A percentile compares a stretch with the other conserved stretches of the same genome.
phyloP scores from a whole-genome alignment of 345 rosid genomes.

The Eutrema yunnanense region DNA sequence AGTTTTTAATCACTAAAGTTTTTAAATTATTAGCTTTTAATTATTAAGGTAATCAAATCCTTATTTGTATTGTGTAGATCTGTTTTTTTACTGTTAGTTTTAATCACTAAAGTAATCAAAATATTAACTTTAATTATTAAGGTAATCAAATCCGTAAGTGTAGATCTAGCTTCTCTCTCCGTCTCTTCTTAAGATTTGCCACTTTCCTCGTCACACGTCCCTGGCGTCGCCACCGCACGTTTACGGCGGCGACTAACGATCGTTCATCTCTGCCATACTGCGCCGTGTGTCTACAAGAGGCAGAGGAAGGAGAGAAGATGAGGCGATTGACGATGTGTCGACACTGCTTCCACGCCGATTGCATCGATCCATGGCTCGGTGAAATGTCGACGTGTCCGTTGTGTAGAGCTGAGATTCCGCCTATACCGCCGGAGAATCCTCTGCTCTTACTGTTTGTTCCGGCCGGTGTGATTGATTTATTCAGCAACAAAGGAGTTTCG shows the following conservation, averaged over 20 bases:
- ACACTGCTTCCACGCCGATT: slow-evolving; percentile 46
- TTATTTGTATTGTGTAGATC: no score
- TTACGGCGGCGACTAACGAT: background rate
- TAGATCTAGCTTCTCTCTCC: background rate
- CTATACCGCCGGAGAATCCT: slow-evolving; percentile 6
- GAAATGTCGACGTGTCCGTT: slow-evolving; percentile 36
- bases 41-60: no score
- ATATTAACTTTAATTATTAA: no score
- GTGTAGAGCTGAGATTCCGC: slow-evolving; percentile 30
- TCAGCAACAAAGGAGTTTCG: background rate
- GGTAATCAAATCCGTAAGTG: no score
- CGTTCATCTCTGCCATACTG: slow-evolving; percentile 9
- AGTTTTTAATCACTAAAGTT: no score
- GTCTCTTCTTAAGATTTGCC: slow-evolving; percentile 2
- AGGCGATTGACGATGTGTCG: slow-evolving; percentile 31
- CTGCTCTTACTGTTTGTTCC: slow-evolving; percentile 15
- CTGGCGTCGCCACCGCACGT: slow-evolving; percentile 23
- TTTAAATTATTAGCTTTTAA: no score
- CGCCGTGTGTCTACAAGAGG: slow-evolving; percentile 33
- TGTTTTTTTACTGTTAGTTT: no score
- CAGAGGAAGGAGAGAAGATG: slow-evolving; percentile 32
- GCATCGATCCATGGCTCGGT: slow-evolving; percentile 39
- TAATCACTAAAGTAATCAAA: no score
- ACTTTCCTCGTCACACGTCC: slow-evolving; percentile 3
- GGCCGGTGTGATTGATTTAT: background rate